Percentiles rank a stretch among this genome's conserved stretches.
These are phyloP conservation scores for Neurospora sp. DNA, from an alignment of 495 filamentous ascomycete species.

Conservation along the genomic window DNA sequence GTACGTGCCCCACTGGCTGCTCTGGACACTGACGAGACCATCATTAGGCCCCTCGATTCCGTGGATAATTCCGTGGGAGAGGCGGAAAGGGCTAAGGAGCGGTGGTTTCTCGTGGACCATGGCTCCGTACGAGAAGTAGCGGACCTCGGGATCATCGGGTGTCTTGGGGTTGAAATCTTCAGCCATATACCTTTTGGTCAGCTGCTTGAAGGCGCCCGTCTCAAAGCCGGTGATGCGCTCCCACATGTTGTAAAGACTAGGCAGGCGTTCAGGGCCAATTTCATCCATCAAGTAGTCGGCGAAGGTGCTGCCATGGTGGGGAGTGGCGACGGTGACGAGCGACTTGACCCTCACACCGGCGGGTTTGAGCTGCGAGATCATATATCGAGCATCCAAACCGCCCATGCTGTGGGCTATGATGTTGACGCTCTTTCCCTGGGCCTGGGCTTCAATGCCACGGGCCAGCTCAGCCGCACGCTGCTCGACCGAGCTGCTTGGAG, in stretches of 20 bases:
- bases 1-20: conserved; percentile 83
- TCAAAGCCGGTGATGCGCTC: conserved; percentile 54
- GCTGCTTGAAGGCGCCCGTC: conserved; percentile 73
- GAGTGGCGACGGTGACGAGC: conserved; percentile 79
- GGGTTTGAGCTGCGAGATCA: conserved; percentile 73
- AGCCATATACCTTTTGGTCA: conserved; percentile 73
- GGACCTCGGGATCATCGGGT: conserved; percentile 61
- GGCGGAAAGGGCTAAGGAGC: conserved; percentile 62
- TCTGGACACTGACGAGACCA: conserved; percentile 81
- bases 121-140: conserved; percentile 90
- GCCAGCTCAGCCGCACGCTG: conserved; percentile 58
- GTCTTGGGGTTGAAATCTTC: conserved; percentile 74
- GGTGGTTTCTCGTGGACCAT: conserved; percentile 45
- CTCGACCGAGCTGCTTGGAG: conserved; percentile 71
- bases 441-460: conserved; percentile 52
- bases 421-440: conserved; percentile 67
- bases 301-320: conserved; percentile 76
- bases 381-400: conserved; percentile 84
- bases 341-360: conserved; percentile 57
- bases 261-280: conserved; percentile 53
- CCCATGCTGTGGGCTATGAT: conserved; percentile 73
- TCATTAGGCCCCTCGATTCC: conserved; percentile 76
- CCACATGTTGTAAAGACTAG: conserved; percentile 59
- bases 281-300: conserved; percentile 73
- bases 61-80: conserved; percentile 60